A percentile compares a stretch with the other conserved stretches of the same genome.
Evolutionary conservation across 768 basidiomycete genomes (phyloP).

Genomic region (Podaxis sp.): DNA sequence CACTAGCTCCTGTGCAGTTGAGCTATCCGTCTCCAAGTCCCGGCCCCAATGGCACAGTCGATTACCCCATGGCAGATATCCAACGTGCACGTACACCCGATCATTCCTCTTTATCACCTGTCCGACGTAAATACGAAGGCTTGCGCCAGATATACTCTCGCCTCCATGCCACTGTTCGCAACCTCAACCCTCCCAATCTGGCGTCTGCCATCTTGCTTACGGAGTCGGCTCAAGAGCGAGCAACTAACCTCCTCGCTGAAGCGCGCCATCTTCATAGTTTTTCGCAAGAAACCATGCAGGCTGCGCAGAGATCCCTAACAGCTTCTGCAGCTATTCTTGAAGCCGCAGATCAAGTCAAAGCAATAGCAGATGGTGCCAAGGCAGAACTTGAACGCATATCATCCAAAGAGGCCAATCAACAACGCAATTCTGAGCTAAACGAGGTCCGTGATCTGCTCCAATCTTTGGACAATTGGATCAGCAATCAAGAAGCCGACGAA

Average conservation of each 20-base stretch:
- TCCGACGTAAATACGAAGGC: not conserved
- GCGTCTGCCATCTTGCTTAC: constrained; percentile 8
- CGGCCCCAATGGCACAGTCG: not conserved
- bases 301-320: not conserved
- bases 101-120: not conserved
- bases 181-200: constrained; percentile 3
- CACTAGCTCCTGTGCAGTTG: not conserved
- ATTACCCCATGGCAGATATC: not conserved
- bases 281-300: constrained; percentile 1
- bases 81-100: not conserved
- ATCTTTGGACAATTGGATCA: constrained; percentile 3
- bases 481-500: constrained; percentile 9
- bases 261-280: not conserved
- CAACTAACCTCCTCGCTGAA: not conserved
- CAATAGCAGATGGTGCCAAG: constrained; percentile 11
- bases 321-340: not conserved
- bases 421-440: not conserved
- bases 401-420: not conserved
- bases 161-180: not conserved
- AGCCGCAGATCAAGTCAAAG: constrained; percentile 6
- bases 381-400: constrained; percentile 12
- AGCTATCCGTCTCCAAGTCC: constrained; percentile 2
- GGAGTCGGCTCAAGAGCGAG: constrained; percentile 1
- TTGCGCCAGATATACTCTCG: constrained; percentile 10
- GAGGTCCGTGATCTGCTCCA: constrained; percentile 6